Percentiles rank a stretch among this genome's conserved stretches.
These are phyloP conservation scores for Saccharomycopsis babjevae DNA, from an alignment of 805 yeast species.

Conservation along the genomic window DNA sequence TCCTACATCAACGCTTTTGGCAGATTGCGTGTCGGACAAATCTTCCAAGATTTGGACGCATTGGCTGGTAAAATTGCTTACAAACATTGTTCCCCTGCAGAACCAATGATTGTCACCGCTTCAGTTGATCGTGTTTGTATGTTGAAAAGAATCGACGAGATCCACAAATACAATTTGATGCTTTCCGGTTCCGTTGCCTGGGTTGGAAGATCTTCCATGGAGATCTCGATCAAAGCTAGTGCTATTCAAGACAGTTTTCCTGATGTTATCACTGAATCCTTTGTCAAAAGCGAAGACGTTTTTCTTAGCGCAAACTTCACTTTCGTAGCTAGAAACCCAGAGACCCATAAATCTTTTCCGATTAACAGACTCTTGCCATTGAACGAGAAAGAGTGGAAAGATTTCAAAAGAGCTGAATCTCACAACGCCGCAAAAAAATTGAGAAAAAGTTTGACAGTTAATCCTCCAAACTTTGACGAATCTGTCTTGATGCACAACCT, in stretches of 20 bases:
- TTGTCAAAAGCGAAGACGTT: constrained; percentile 54
- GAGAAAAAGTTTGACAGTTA: constrained; percentile 54
- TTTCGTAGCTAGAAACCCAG: constrained; percentile 90
- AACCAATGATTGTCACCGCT: constrained; percentile 92
- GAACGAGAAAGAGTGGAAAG: constrained; percentile 67
- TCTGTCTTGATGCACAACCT: constrained; percentile 64
- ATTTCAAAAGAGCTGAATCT: constrained; percentile 80
- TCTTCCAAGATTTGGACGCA: constrained; percentile 90
- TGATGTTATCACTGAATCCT: constrained; percentile 40
- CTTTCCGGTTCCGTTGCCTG: constrained; percentile 88
- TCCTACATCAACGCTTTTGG: constrained; percentile 85
- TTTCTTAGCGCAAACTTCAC: constrained; percentile 88
- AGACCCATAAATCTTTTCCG: constrained; percentile 81
- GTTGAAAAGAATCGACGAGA: constrained; percentile 74
- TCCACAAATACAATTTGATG: constrained; percentile 63
- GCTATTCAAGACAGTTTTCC: constrained; percentile 54
- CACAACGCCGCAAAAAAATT: constrained; percentile 80
- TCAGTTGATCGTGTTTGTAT: constrained; percentile 86
- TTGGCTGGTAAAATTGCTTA: constrained; percentile 91
- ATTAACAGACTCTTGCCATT: constrained; percentile 73
- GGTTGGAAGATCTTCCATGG: constrained; percentile 95
- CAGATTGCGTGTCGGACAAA: constrained; percentile 83
- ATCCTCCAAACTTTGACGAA: constrained; percentile 72
- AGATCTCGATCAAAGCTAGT: constrained; percentile 82
- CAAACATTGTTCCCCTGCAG: constrained; percentile 89